Evolutionary conservation across 805 yeast species (phyloP), one percentile per base, ranked within the genome.

Genomic region (Metschnikowia koreensis): DNA sequence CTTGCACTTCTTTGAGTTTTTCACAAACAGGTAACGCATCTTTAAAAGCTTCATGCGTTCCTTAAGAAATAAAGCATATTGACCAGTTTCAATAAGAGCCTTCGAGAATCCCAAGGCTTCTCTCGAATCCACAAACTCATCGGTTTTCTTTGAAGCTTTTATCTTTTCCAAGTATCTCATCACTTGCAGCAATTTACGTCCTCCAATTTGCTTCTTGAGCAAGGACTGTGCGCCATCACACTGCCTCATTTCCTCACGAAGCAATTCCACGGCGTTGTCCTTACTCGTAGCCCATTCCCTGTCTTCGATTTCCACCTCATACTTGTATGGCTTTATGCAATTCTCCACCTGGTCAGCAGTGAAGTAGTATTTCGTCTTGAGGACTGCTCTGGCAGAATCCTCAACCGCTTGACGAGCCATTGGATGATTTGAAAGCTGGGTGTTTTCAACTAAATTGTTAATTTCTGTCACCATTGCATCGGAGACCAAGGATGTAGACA

Each of bases 281-380:
- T 89, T 82, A 38, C 97, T 85, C 7, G 79, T 65, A 31, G 74
- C 71, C 99, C 99, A 94, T 67, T 94, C 99, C 38, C 97, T 78
- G 60, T 92, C 96, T 65, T 94, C 98, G 45, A 94, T 82, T 64
- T 94, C 99, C 53, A 94, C 92, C 64, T 94, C 99, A 67, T 93
- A 94, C 71, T 94, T 94, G 74, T 87, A 94, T 2, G 99, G 99
- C 67, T 94, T 94, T 63, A 94, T 93, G 71, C 98, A 92, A 68
- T 96, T 94, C 64, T 94, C 99, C 7, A 94, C 98, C 67, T 94
- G 99, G 67, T 96, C 99, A 0, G 99, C 96, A 0, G 99, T 93
- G 1, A 96, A 86, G 57, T 84, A 89, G 66, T 81, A 94, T 57
- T 93, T 83, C 28, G 87, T 73, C 56, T 84, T 84, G 55, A 94